Evolutionary conservation across 805 yeast species (phyloP).

Genomic region (Candida vartiovaarae): DNA sequence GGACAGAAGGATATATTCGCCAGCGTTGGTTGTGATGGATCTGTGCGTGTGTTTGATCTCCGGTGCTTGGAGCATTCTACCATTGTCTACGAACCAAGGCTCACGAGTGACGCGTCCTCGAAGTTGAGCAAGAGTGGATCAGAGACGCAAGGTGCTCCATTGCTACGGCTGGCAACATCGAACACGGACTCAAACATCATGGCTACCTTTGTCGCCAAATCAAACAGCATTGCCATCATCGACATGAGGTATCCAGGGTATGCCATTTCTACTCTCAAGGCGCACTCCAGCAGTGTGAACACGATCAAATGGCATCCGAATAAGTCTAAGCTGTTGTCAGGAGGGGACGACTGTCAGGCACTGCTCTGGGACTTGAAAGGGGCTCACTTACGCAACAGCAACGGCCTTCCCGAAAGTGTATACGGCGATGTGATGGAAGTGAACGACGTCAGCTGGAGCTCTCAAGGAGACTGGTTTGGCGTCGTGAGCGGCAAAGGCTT

Average conservation of each 20-base stretch:
- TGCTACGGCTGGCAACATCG: conserved; percentile 70
- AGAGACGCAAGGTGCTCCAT: conserved; percentile 4
- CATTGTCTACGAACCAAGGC: conserved; percentile 78
- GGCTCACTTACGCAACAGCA: conserved; percentile 1
- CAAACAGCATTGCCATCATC: conserved; percentile 57
- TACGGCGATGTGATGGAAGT: conserved; percentile 64
- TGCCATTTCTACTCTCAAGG: conserved; percentile 65
- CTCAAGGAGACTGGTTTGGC: conserved; percentile 76
- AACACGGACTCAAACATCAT: conserved; percentile 75
- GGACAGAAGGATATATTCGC: conserved; percentile 75
- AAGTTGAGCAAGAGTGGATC: not conserved
- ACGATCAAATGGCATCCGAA: conserved; percentile 81
- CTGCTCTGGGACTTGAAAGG: conserved; percentile 52
- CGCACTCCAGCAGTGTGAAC: conserved; percentile 64
- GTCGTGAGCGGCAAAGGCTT: conserved; percentile 34
- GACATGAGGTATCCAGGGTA: conserved; percentile 87
- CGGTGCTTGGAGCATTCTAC: conserved; percentile 89
- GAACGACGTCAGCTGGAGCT: conserved; percentile 70
- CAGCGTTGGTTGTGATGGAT: conserved; percentile 93
- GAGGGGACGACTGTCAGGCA: conserved; percentile 72
- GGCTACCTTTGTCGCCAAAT: conserved; percentile 74
- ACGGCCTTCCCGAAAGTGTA: conserved; percentile 33
- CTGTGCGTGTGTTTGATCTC: conserved; percentile 86
- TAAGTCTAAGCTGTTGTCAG: conserved; percentile 50
- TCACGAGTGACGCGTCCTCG: conserved; percentile 6